These are phyloP conservation scores for Aspergillus fischeri DNA, from an alignment of 2,329 filamentous ascomycete species.

Conservation along the genomic window DNA sequence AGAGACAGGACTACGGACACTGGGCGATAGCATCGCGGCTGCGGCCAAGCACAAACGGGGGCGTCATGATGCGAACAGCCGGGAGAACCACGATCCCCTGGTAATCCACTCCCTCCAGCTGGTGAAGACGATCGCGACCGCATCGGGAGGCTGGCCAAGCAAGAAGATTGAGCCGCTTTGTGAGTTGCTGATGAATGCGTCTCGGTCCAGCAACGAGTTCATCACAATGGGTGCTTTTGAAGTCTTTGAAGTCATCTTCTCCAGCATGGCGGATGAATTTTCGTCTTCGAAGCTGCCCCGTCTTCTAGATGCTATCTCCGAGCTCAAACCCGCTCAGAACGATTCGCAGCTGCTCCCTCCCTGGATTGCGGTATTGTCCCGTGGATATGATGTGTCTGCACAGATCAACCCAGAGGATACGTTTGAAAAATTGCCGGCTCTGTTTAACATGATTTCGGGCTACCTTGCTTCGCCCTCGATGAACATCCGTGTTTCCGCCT, in stretches of 20 bases:
- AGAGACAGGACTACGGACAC: constrained; percentile 76
- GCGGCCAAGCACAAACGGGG: constrained; percentile 66
- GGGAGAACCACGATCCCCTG: constrained; percentile 66
- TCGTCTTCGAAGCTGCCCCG: constrained; percentile 85
- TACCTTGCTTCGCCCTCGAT: constrained; percentile 85
- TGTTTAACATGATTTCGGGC: constrained; percentile 73
- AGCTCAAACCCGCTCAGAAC: constrained; percentile 85
- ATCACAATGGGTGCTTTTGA: constrained; percentile 96
- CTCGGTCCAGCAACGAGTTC: constrained; percentile 86
- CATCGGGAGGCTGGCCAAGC: constrained; percentile 91
- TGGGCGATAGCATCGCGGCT: constrained; percentile 65
- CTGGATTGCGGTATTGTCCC: constrained; percentile 92
- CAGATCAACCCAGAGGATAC: constrained; percentile 87
- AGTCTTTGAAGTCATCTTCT: constrained; percentile 95
- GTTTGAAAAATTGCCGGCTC: constrained; percentile 79
- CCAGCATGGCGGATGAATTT: constrained; percentile 80
- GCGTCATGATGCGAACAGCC: constrained; percentile 35
- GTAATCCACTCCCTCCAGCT: constrained; percentile 90
- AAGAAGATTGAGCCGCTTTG: constrained; percentile 91
- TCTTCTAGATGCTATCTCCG: constrained; percentile 84
- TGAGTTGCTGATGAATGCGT: constrained; percentile 82
- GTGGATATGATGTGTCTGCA: constrained; percentile 89
- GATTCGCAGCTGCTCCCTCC: constrained; percentile 92
- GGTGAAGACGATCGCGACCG: constrained; percentile 81
- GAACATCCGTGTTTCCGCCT: constrained; percentile 91